Conservation (phyloP, 2,329 filamentous ascomycete species). For the Aspergillus sclerotialis region DNA sequence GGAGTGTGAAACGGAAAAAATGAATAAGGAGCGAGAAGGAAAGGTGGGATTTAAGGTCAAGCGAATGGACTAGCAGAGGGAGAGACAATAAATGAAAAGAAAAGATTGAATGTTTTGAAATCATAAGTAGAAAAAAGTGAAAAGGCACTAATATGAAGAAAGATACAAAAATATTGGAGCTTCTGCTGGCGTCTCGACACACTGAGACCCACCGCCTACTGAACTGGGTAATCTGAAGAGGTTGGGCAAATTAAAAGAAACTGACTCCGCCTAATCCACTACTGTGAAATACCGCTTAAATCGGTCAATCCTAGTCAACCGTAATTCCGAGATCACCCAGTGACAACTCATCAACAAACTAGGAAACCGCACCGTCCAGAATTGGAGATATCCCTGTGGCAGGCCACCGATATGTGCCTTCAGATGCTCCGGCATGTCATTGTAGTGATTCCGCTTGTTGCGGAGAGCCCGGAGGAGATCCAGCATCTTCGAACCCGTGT, state of each 20-base stretch:
- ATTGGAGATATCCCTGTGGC: constrained; percentile 73
- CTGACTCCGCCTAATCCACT: constrained; percentile 20
- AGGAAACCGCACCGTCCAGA: constrained; percentile 77
- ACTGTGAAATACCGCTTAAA: constrained; percentile 37
- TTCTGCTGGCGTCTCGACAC: no score
- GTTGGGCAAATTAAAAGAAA: no score
- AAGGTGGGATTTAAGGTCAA: constrained; percentile 1
- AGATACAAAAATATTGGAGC: no score
- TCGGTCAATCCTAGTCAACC: constrained; percentile 42
- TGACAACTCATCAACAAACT: constrained; percentile 72
- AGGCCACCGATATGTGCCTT: constrained; percentile 66
- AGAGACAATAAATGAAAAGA: constrained; percentile 1
- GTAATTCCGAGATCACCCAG: constrained; percentile 61
- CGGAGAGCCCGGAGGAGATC: constrained; percentile 82
- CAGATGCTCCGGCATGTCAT: constrained; percentile 81
- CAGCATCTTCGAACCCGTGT: constrained; percentile 73
- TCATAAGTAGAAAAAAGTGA: background rate
- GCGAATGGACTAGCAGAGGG: background rate
- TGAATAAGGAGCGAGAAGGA: no score
- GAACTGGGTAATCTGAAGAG: no score
- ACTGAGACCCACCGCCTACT: no score
- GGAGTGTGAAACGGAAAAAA: background rate
- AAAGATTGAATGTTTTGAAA: no score
- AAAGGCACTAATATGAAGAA: no score
- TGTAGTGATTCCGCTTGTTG: constrained; percentile 97